Conservation (phyloP, 202 grass and related monocot genomes). For the Setaria italica region DNA sequence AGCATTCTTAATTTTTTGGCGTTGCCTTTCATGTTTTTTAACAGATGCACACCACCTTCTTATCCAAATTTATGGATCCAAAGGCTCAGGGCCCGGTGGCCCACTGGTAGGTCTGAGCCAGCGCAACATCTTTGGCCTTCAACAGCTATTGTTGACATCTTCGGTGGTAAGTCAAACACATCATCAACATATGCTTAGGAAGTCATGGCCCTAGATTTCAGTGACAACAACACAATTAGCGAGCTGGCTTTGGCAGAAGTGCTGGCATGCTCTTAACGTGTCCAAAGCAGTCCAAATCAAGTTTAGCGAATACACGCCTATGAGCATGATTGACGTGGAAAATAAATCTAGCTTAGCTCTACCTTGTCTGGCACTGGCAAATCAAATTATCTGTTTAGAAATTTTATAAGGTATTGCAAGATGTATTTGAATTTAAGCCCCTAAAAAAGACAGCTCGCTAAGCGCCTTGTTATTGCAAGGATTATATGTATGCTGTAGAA, state of each 20-base stretch:
- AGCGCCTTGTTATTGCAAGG: not conserved
- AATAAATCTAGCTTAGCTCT: not conserved
- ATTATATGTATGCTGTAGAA: not conserved
- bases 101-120: not conserved
- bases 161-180: slow-evolving; percentile 11
- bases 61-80: not conserved
- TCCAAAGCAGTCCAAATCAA: slow-evolving; percentile 7
- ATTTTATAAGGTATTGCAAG: not conserved
- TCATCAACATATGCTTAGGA: not conserved
- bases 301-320: slow-evolving; percentile 1
- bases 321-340: slow-evolving; percentile 10
- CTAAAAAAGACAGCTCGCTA: not conserved
- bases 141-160: not conserved
- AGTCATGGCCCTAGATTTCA: not conserved
- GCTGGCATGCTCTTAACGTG: slow-evolving; percentile 21
- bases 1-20: not conserved
- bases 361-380: too few relatives aligned
- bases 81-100: not conserved
- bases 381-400: too few relatives aligned
- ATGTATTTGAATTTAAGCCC: not conserved
- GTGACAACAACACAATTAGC: not conserved
- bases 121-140: not conserved
- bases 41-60: not conserved
- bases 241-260: not conserved
- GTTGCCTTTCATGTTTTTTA: not conserved